Base-by-base conservation (phyloP, 768 basidiomycete species). In the Mycena latifolia region DNA sequence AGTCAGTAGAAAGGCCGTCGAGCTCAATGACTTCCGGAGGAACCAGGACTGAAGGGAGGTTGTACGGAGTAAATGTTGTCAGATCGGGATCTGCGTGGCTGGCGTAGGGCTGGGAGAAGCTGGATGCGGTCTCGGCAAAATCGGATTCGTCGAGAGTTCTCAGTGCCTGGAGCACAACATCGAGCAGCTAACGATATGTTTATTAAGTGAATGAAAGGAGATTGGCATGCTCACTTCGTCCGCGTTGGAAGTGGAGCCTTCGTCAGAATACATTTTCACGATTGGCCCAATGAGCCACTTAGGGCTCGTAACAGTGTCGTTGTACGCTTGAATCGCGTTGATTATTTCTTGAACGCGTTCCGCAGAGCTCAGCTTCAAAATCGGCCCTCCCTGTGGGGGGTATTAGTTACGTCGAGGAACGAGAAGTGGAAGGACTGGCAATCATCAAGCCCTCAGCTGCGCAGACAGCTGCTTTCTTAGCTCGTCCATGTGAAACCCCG, bases 1-100 rank as follows among this genome's bases (percentile, higher is more conserved):
- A 83, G 54, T 93, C 91, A 0, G 86, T 84, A 0, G 89, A 83
- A 48, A 94, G 78, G 0, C 85, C 84, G 43, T 94, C 94, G 11
- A 93, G 82, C 69, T 95, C 94, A 29, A 94, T 91, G 25, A 91
- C 87, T 76, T 96, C 95, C 1, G 95, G 95, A 3, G 95, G 94
- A 0, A 96, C 93, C 20, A 96, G 83, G 43, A 96, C 88, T 35
- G 88, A 84, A 7, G 94, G 94, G 12, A 96, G 82, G 31, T 88
- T 84, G 69, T 92, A 94, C 2, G 87, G 85, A 10, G 80, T 75
- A 18, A 83, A 77, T 5, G 74, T 70, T 2, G 74, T 71, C 11
- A 74, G 69, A 43, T 84, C 83, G 24, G 84, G 77, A 27, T 82
- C 81, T 0, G 83, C 78, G 63, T 84, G 82, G 37, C 82, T 78